These are phyloP conservation scores for Jatropha curcas DNA, from an alignment of 345 rosid genomes.

Conservation along the genomic window DNA sequence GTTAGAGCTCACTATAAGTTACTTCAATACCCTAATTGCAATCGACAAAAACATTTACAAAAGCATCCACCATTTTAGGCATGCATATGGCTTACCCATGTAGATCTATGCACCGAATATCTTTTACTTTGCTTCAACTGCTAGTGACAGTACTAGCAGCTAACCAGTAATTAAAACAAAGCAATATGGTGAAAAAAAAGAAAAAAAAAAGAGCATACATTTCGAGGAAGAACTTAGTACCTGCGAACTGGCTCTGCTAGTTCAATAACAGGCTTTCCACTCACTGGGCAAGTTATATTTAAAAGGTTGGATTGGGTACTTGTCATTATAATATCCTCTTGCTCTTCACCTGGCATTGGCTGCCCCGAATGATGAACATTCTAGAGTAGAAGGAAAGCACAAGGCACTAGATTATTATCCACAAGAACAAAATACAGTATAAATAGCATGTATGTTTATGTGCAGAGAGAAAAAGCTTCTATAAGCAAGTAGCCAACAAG, in stretches of 20 bases:
- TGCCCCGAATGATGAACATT: constrained; percentile 86
- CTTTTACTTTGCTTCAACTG: neutral
- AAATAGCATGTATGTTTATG: neutral
- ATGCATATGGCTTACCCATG: constrained; percentile 3
- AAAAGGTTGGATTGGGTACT: constrained; percentile 72
- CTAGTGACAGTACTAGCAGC: neutral
- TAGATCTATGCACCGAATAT: neutral
- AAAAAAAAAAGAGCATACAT: no score
- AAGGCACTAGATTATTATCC: neutral
- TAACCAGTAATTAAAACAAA: neutral
- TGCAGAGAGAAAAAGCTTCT: neutral
- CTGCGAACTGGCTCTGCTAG: constrained; percentile 84
- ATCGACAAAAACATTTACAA: neutral
- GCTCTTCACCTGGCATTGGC: constrained; percentile 93
- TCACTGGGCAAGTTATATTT: constrained; percentile 75
- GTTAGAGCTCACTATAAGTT: no score
- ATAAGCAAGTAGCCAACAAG: neutral
- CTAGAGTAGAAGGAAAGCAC: constrained; percentile 41
- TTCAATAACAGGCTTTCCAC: constrained; percentile 73
- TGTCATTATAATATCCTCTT: constrained; percentile 86
- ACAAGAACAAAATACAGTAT: neutral
- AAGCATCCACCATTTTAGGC: neutral
- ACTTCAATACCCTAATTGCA: no score
- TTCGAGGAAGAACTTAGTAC: constrained; percentile 36
- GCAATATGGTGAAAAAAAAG: neutral